These are phyloP conservation scores for Nemania diffusa DNA, from an alignment of 2,329 filamentous ascomycete genomes.

Conservation along the genomic window DNA sequence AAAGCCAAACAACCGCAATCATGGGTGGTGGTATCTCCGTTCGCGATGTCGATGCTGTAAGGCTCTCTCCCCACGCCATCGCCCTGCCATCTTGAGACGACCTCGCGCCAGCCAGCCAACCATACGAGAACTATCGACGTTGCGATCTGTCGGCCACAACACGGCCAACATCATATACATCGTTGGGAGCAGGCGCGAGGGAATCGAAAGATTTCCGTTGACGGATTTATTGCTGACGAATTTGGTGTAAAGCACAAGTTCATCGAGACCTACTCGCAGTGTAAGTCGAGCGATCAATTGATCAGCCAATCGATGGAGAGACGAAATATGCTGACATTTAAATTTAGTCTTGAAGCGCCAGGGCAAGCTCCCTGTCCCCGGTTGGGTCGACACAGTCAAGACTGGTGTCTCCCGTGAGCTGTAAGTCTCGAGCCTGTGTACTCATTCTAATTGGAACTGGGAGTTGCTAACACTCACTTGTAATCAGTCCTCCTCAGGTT, in stretches of 20 bases:
- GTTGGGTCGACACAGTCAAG: conserved; percentile 99
- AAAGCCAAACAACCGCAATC: conserved; percentile 64
- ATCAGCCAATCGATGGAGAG: neutral
- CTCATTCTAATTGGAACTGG: neutral
- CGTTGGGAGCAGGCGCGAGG: conserved; percentile 73
- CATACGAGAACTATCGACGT: conserved; percentile 29
- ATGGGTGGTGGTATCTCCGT: conserved; percentile 84
- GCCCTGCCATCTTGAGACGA: conserved; percentile 25
- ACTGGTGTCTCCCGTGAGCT: conserved; percentile 96
- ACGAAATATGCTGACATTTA: conserved; percentile 15
- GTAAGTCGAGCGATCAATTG: conserved; percentile 7
- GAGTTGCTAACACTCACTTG: conserved; percentile 19
- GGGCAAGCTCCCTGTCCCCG: conserved; percentile 90
- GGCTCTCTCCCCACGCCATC: conserved; percentile 51
- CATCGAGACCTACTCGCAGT: conserved; percentile 85
- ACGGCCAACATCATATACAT: conserved; percentile 25
- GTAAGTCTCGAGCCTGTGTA: conserved; percentile 50
- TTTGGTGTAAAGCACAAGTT: conserved; percentile 77
- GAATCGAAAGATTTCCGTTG: conserved; percentile 77
- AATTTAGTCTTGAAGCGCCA: conserved; percentile 81
- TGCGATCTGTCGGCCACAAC: conserved; percentile 16
- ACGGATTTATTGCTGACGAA: conserved; percentile 77
- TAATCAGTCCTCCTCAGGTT: conserved; percentile 35
- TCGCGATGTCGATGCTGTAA: conserved; percentile 82
- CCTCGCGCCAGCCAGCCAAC: conserved; percentile 32